Evolutionary conservation across 129 eudicot species (phyloP).

Genomic region (Deinandra increscens): DNA sequence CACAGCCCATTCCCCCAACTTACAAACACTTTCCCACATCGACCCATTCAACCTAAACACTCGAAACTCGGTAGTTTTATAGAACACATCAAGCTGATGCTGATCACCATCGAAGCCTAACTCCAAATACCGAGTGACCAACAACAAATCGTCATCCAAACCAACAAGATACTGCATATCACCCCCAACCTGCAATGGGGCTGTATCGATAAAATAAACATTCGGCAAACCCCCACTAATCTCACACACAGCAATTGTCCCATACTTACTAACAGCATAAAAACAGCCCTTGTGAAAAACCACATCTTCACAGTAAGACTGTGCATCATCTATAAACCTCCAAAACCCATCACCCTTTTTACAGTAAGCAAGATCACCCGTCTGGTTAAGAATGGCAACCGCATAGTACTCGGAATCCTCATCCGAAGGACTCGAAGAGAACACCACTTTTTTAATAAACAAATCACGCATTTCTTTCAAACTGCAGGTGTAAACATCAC

Average conservation of each 20-base stretch:
- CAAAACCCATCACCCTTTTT: constrained; percentile 40
- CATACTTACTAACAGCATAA: constrained; percentile 64
- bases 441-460: constrained; percentile 54
- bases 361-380: constrained; percentile 69
- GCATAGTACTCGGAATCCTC: constrained; percentile 31
- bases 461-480: constrained; percentile 71
- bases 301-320: constrained; percentile 60
- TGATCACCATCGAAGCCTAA: constrained; percentile 50
- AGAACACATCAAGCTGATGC: constrained; percentile 38
- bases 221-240: constrained; percentile 30
- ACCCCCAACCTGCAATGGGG: constrained; percentile 46
- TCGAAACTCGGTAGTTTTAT: constrained; percentile 53
- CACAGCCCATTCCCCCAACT: constrained; percentile 51
- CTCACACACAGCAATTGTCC: constrained; percentile 61
- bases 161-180: constrained; percentile 78
- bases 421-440: constrained; percentile 50
- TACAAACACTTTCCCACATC: constrained; percentile 49
- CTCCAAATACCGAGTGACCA: constrained; percentile 62
- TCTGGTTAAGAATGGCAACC: constrained; percentile 47
- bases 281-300: constrained; percentile 49
- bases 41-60: constrained; percentile 43
- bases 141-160: constrained; percentile 46
- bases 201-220: constrained; percentile 38
- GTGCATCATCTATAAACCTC: constrained; percentile 49
- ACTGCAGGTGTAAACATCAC: constrained; percentile 38